These are phyloP conservation scores for Cryptosporidium xiaoi DNA, from an alignment of 169 alveolate genomes.

Conservation along the genomic window DNA sequence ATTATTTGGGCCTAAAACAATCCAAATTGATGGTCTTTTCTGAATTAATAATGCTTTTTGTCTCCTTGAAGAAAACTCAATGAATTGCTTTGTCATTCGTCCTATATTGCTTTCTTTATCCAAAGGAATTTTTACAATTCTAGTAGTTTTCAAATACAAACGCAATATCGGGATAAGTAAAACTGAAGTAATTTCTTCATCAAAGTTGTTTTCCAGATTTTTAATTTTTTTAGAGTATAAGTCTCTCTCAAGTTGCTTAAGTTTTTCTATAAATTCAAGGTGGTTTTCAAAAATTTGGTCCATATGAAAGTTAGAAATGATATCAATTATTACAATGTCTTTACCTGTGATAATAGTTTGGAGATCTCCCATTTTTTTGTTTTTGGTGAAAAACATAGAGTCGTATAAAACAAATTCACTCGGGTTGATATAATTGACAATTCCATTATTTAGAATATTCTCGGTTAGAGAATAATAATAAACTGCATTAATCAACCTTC, in stretches of 20 bases:
- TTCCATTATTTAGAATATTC: neutral
- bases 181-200: conserved; percentile 23
- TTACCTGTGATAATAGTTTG: conserved; percentile 28
- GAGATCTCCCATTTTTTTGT: neutral
- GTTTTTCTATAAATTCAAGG: conserved; percentile 11
- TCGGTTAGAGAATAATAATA: neutral
- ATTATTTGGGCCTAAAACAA: conserved; percentile 19
- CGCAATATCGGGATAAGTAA: conserved; percentile 36
- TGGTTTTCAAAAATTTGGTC: neutral
- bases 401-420: conserved; percentile 42
- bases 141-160: conserved; percentile 15
- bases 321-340: conserved; percentile 48
- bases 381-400: conserved; percentile 8
- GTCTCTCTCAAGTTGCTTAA: neutral
- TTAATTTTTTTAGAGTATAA: neutral
- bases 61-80: conserved; percentile 48
- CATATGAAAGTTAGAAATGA: conserved; percentile 17
- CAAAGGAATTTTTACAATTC: conserved; percentile 59
- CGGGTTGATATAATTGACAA: conserved; percentile 36
- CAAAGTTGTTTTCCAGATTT: neutral
- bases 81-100: conserved; percentile 22
- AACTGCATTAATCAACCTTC: neutral
- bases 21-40: conserved; percentile 61
- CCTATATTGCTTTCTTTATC: conserved; percentile 4
- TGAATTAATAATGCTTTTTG: conserved; percentile 52